Evolutionary conservation across 106 monocot species (phyloP).

Genomic region (Vanilla planifolia): DNA sequence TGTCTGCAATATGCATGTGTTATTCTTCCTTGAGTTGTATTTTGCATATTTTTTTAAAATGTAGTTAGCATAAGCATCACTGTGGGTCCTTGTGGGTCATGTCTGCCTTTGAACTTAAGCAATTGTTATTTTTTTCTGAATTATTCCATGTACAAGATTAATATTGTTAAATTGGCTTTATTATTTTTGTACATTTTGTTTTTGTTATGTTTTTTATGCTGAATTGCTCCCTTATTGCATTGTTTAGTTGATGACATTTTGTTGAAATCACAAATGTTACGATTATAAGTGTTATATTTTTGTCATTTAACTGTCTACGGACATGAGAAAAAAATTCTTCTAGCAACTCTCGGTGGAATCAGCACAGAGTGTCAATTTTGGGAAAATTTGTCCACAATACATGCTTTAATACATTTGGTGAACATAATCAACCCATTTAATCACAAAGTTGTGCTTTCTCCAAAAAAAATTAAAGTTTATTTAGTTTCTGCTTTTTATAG

Average conservation of each 20-base stretch:
- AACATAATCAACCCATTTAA: slow-evolving; percentile 62
- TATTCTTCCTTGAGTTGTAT: too few species aligned
- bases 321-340: slow-evolving; percentile 25
- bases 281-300: background rate
- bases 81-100: too few species aligned
- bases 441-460: slow-evolving; percentile 24
- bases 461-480: slow-evolving; percentile 32
- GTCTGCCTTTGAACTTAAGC: too few species aligned
- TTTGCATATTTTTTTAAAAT: too few species aligned
- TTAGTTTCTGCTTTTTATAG: background rate
- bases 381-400: slow-evolving; percentile 42
- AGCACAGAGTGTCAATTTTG: slow-evolving; percentile 48
- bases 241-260: background rate
- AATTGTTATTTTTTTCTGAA: too few species aligned
- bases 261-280: background rate
- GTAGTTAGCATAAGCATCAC: too few species aligned
- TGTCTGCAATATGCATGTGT: too few species aligned
- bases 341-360: slow-evolving; percentile 33
- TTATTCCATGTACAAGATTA: too few species aligned
- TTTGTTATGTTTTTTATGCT: background rate
- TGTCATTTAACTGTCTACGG: background rate
- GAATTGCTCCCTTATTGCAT: background rate
- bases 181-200: background rate
- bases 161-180: background rate
- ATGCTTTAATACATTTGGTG: slow-evolving; percentile 35